Conservation (phyloP, 2,329 filamentous ascomycete species). For the Diaporthe batatas region DNA sequence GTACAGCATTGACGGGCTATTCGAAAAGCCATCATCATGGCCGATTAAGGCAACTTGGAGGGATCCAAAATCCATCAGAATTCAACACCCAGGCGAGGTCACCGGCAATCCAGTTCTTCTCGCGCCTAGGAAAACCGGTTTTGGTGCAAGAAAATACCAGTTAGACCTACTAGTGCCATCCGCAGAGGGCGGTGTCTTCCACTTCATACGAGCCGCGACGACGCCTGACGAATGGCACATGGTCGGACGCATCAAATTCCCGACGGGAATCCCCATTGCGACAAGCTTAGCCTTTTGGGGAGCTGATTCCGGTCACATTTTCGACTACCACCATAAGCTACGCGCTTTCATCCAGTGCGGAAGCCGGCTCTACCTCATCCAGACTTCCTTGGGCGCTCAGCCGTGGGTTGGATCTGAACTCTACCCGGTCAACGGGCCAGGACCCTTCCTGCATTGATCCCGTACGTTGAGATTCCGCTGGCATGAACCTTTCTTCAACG, state of each 20-base stretch:
- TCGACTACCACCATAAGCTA: too few species aligned
- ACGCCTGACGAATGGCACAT: constrained; percentile 3
- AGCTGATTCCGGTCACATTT: too few species aligned
- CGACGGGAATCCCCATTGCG: background rate
- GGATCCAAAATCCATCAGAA: background rate
- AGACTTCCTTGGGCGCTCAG: background rate
- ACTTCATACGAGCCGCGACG: background rate
- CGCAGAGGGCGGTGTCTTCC: background rate
- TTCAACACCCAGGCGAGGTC: constrained; percentile 3
- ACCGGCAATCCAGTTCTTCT: constrained; percentile 3
- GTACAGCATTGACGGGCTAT: background rate
- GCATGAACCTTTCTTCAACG: background rate
- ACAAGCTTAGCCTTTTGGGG: background rate
- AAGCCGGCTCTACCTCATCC: background rate
- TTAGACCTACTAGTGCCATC: constrained; percentile 1
- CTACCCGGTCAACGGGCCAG: background rate
- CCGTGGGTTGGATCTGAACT: constrained; percentile 14
- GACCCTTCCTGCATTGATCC: background rate
- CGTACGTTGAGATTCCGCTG: background rate
- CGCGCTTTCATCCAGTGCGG: constrained; percentile 1
- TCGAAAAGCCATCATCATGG: background rate
- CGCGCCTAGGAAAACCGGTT: too few species aligned
- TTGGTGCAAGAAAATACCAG: too few species aligned
- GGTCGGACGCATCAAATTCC: background rate
- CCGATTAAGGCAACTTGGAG: background rate